phyloP scores from a whole-genome alignment of 2,329 filamentous ascomycete genomes.

The Phialophora tarda region DNA sequence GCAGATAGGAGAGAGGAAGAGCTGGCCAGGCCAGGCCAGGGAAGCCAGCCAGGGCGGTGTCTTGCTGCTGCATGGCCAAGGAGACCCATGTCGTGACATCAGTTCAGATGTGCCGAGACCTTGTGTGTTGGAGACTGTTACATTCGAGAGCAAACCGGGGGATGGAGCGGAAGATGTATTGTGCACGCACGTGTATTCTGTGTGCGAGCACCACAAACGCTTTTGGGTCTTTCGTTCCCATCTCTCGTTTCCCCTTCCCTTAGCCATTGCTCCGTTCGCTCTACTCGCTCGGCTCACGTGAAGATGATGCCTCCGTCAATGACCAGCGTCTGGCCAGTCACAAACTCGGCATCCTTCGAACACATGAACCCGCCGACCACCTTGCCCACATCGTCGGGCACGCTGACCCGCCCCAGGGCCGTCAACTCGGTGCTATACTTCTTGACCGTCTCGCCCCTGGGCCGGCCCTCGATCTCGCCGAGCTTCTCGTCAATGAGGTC shows the following conservation, averaged over 20 bases:
- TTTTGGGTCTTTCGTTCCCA: not conserved
- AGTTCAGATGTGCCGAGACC: not conserved
- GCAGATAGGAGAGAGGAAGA: too few species aligned
- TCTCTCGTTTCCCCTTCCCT: not conserved
- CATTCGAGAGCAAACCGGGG: not conserved
- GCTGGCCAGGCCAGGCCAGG: too few species aligned
- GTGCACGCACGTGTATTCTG: not conserved
- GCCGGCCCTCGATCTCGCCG: conserved; percentile 57
- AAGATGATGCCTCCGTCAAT: conserved; percentile 66
- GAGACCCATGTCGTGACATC: not conserved
- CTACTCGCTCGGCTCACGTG: conserved; percentile 22
- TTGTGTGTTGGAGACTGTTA: not conserved
- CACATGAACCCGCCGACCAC: conserved; percentile 65
- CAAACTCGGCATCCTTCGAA: conserved; percentile 64
- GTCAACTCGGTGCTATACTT: conserved; percentile 62
- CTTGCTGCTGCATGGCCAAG: too few species aligned
- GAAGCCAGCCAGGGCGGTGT: too few species aligned
- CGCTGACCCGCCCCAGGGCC: conserved; percentile 62
- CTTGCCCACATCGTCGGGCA: conserved; percentile 67
- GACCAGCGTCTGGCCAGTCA: conserved; percentile 69
- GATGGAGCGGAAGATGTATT: not conserved
- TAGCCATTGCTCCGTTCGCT: not conserved
- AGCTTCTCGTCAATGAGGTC: conserved; percentile 68
- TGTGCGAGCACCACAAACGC: not conserved
- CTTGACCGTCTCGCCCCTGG: conserved; percentile 61